A percentile compares a stretch with the other conserved stretches of the same genome.
Conservation (phyloP, 495 filamentous ascomycete species). For the Xylaria acuta region DNA sequence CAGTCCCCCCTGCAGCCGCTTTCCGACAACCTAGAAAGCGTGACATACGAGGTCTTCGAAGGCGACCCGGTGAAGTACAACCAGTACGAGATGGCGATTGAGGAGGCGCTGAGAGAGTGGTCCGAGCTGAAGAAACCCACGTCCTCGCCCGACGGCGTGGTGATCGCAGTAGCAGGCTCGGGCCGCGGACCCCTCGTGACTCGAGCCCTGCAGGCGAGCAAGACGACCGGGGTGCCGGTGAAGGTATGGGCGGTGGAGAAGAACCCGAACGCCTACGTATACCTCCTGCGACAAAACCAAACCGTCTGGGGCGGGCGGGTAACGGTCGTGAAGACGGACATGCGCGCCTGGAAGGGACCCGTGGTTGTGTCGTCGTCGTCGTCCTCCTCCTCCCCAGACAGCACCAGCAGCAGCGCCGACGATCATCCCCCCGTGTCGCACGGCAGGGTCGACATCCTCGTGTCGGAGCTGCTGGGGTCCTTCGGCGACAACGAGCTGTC, state of each 20-base stretch:
- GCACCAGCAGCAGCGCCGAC: conserved; percentile 19
- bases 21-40: conserved; percentile 93
- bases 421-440: conserved; percentile 31
- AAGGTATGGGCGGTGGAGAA: conserved; percentile 95
- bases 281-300: conserved; percentile 85
- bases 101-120: conserved; percentile 84
- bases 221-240: conserved; percentile 74
- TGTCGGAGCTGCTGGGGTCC: conserved; percentile 92
- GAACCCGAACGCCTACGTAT: conserved; percentile 95
- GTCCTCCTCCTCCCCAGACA: conserved; percentile 6
- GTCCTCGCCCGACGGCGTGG: conserved; percentile 70
- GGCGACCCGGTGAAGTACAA: conserved; percentile 98
- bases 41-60: conserved; percentile 99
- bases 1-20: conserved; percentile 94
- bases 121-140: conserved; percentile 69
- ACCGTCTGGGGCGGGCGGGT: conserved; percentile 76
- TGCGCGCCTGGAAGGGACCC: conserved; percentile 92
- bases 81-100: conserved; percentile 88
- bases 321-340: conserved; percentile 91
- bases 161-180: conserved; percentile 91
- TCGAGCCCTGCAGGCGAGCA: conserved; percentile 79
- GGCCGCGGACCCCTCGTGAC: conserved; percentile 91
- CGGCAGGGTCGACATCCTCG: conserved; percentile 84
- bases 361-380: conserved; percentile 48
- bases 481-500: conserved; percentile 92